Base-by-base conservation (phyloP, 257 asterid species). In the Solanum piurae region DNA sequence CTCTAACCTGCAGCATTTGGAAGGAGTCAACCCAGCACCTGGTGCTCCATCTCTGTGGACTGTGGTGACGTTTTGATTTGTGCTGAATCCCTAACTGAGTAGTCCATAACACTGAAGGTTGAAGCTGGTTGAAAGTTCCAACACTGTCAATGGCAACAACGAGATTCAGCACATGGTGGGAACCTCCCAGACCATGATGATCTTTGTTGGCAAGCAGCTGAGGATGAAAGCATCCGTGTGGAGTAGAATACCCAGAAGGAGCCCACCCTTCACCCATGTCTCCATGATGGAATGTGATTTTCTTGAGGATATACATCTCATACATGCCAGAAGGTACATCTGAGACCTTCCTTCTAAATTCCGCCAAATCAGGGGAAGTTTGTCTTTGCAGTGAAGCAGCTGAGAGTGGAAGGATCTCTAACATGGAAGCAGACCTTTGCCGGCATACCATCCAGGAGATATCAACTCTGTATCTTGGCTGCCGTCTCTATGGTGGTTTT, bases 111-210 rank as follows among this genome's bases (percentile, higher is more conserved):
- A 11, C 37, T 94, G 0, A 97, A 95, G 52, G 52, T 44, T 44
- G 52, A 44, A 44, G 52, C 52, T 44, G 86, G 98, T 94, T 0
- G 98, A 90, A 75, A 92, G 94, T 88, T 93, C 93, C 0, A 95
- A 93, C 34, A 93, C 93, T 42, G 92, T 92, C 10, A 94, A 94
- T 10, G 29, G 71, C 66, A 94, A 93, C 3, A 95, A 92, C 7
- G 93, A 93, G 89, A 91, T 94, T 44, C 98, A 92, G 38, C 95
- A 93, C 83, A 92, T 93, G 94, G 98, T 93, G 72, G 96, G 96
- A 0, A 93, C 92, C 40, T 95, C 98, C 96, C 98, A 5, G 95
- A 92, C 66, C 95, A 93, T 93, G 16, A 94, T 93, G 16, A 94
- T 94, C 72, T 94, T 94, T 7, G 94, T 94, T 1, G 93, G 94